Evolutionary conservation across 1,284 basidiomycete species (phyloP).

Genomic region (Stereum hirsutum): DNA sequence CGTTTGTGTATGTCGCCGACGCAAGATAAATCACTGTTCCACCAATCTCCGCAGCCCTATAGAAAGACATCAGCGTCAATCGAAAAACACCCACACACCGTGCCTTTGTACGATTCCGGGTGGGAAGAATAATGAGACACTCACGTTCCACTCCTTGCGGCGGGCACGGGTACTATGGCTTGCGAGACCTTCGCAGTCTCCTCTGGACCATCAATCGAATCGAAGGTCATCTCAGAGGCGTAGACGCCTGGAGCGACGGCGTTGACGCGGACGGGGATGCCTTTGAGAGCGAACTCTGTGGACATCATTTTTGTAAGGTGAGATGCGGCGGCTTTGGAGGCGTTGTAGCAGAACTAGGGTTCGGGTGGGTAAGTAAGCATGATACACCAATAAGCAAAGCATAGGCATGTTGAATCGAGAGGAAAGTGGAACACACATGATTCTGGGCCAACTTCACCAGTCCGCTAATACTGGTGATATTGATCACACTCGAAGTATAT

Average conservation of each 20-base stretch:
- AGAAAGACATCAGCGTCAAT: too few relatives aligned
- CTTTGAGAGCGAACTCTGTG: constrained; percentile 63
- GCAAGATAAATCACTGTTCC: constrained; percentile 67
- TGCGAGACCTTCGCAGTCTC: constrained; percentile 45
- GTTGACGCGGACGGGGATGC: constrained; percentile 61
- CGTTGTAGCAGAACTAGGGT: constrained; percentile 68
- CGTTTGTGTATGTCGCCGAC: constrained; percentile 64
- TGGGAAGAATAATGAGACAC: constrained; percentile 27
- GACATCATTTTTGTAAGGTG: constrained; percentile 69
- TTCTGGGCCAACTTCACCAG: constrained; percentile 59
- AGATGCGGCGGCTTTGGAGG: constrained; percentile 65
- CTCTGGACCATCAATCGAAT: constrained; percentile 32
- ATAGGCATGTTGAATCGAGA: too few relatives aligned
- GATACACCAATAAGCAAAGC: background rate
- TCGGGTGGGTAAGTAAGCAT: background rate
- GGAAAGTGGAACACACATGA: constrained; percentile 55
- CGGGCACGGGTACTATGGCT: constrained; percentile 49
- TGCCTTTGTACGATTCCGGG: too few relatives aligned
- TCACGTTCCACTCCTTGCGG: constrained; percentile 56
- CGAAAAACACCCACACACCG: too few relatives aligned
- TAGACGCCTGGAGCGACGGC: constrained; percentile 68
- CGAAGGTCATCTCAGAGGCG: constrained; percentile 67
- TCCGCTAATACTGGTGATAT: constrained; percentile 71
- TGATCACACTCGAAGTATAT: constrained; percentile 59
- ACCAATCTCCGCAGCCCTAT: constrained; percentile 63